Evolutionary conservation across 805 yeast species (phyloP).

Genomic region (Lipomyces lipofer): DNA sequence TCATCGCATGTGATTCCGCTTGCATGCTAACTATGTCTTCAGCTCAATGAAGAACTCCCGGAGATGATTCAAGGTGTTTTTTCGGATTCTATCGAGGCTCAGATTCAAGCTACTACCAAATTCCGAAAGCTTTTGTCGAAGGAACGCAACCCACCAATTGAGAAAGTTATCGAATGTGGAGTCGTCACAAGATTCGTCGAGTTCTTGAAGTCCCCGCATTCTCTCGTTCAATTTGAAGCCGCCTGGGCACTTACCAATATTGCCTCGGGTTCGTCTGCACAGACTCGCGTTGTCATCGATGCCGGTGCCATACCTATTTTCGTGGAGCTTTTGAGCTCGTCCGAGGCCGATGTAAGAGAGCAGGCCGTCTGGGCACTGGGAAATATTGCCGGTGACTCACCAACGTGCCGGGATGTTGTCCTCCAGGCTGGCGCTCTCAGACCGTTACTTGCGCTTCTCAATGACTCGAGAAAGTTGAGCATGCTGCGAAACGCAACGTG

Average conservation of each 20-base stretch:
- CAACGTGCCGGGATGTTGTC: constrained; percentile 86
- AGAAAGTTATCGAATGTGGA: constrained; percentile 86
- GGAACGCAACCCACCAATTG: constrained; percentile 96
- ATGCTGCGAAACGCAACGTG: constrained; percentile 95
- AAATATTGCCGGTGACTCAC: constrained; percentile 97
- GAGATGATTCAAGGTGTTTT: constrained; percentile 78
- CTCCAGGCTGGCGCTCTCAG: constrained; percentile 82
- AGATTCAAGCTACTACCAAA: constrained; percentile 84
- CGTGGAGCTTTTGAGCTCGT: constrained; percentile 76
- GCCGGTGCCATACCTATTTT: constrained; percentile 92
- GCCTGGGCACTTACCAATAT: constrained; percentile 99
- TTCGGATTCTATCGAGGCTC: constrained; percentile 73
- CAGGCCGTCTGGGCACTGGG: constrained; percentile 99
- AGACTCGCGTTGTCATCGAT: constrained; percentile 87
- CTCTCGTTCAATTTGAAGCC: constrained; percentile 91
- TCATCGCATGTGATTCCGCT: constrained; percentile 8
- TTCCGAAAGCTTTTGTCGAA: constrained; percentile 91
- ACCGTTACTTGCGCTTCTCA: constrained; percentile 78
- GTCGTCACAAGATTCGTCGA: constrained; percentile 89
- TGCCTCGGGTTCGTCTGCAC: constrained; percentile 89
- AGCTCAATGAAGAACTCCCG: constrained; percentile 63
- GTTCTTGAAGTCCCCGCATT: constrained; percentile 74
- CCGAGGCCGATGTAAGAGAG: constrained; percentile 88
- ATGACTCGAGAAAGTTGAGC: constrained; percentile 74
- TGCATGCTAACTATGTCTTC: constrained; percentile 24